Evolutionary conservation across 371 early-diverging fungal genomes (phyloP).

Genomic region (Mortierella polycephala): DNA sequence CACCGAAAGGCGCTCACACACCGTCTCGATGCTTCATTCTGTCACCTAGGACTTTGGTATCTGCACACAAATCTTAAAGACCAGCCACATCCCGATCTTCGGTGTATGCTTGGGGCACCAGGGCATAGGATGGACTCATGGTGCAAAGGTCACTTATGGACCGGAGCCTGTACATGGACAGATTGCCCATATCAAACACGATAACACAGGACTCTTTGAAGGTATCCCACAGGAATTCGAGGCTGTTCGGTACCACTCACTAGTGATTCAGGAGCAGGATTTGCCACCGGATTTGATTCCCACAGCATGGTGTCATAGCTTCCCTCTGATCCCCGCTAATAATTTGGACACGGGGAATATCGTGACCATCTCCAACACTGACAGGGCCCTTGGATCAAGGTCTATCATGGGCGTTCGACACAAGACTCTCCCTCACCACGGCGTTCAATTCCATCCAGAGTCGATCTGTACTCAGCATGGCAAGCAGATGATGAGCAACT

Average conservation of each 20-base stretch:
- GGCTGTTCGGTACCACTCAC: constrained; percentile 93
- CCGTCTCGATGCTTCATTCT: constrained; percentile 1
- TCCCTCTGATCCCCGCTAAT: constrained; percentile 61
- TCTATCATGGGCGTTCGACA: constrained; percentile 90
- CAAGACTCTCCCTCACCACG: constrained; percentile 76
- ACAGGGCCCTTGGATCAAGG: constrained; percentile 11
- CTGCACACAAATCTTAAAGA: constrained; percentile 72
- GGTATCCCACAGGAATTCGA: constrained; percentile 72
- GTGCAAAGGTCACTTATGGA: constrained; percentile 79
- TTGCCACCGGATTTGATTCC: constrained; percentile 25
- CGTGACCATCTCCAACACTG: constrained; percentile 41
- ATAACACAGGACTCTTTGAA: constrained; percentile 63
- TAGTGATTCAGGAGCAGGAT: constrained; percentile 73
- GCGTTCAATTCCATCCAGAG: constrained; percentile 98
- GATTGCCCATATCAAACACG: constrained; percentile 69
- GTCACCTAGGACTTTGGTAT: constrained; percentile 87
- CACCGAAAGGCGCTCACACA: constrained; percentile 6
- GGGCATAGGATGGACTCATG: constrained; percentile 85
- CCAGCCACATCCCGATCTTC: constrained; percentile 81
- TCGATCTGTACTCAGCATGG: constrained; percentile 91
- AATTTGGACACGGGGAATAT: constrained; percentile 63
- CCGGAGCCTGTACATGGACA: constrained; percentile 89
- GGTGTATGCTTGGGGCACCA: constrained; percentile 99
- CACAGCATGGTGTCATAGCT: constrained; percentile 45
- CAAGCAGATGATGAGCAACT: constrained; percentile 75